Evolutionary conservation across 108 stramenopile species (phyloP), one percentile per base, ranked within the genome.

Genomic region (Aurantiochytrium sp.): DNA sequence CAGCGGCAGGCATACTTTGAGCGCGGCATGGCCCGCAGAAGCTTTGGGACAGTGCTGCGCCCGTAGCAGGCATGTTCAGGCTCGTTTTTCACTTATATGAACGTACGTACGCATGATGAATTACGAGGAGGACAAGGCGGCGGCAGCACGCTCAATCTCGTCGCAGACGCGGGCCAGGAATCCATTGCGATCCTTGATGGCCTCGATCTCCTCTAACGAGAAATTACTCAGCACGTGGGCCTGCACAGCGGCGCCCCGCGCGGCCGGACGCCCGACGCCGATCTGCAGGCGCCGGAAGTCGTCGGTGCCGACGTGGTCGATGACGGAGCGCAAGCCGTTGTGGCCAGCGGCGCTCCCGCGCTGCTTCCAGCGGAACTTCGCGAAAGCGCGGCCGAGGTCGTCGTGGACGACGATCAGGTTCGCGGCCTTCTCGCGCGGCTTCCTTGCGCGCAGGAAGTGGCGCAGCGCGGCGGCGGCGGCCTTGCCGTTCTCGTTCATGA

Each of bases 401-500:
- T 81, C 73, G 45, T 81, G 73, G 73, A 81, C 45, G 30, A 81
- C 73, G 30, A 81, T 24, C 27, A 81, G 45, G 73, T 41, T 48
- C 12, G 39, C 42, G 19, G 19, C 17, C 8, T 6, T 19, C 0
- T 65, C 59, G 8, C 34, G 27, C 6, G 59, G 59, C 59, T 65
- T 65, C 1, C 19, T 65, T 6, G 59, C 27, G 19, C 34, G 27
- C 34, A 65, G 59, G 3, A 48, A 81, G 8, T 81, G 39, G 6
- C 45, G 21, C 73, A 48, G 6, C 21, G 24, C 73, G 6, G 73
- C 73, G 2, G 45, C 21, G 12, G 42, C 73, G n/a, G 73, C 73
- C 45, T 48, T 81, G 39, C 73, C 73, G 73, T 48, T 81, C 45
- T 81, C 73, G 45, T 81, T 81, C 73, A 81, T 81, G 45, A 81